phyloP scores from a whole-genome alignment of 495 filamentous ascomycete species.

The Penicillium cataractarum region DNA sequence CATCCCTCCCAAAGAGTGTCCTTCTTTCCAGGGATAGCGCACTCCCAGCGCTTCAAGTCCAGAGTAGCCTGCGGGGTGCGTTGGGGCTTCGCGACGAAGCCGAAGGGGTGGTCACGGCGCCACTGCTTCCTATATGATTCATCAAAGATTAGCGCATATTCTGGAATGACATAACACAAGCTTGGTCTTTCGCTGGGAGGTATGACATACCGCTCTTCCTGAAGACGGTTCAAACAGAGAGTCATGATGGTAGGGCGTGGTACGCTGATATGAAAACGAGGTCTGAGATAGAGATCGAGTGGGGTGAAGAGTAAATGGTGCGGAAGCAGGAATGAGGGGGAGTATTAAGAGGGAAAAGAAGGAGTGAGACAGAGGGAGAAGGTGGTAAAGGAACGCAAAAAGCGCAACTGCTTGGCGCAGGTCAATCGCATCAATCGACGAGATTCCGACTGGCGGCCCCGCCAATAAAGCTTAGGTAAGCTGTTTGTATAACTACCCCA shows the following conservation, averaged over 20 bases:
- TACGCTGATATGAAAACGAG: not conserved
- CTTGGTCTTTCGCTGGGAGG: not conserved
- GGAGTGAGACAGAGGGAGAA: not conserved
- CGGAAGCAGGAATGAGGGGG: not conserved
- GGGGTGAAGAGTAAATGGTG: not conserved
- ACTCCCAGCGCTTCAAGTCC: conserved; percentile 95
- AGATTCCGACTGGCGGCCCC: conserved; percentile 1
- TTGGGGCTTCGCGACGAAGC: conserved; percentile 90
- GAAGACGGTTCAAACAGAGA: conserved; percentile 83
- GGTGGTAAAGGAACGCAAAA: conserved; percentile 1
- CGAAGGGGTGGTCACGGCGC: conserved; percentile 95
- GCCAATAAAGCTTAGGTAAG: conserved; percentile 11
- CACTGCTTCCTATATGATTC: conserved; percentile 77
- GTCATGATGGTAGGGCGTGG: conserved; percentile 61
- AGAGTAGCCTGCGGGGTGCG: conserved; percentile 79
- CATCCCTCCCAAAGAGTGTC: conserved; percentile 97
- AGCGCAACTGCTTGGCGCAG: conserved; percentile 8
- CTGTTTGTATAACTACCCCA: conserved; percentile 17
- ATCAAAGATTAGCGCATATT: conserved; percentile 21
- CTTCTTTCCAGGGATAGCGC: conserved; percentile 91
- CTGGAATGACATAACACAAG: not conserved
- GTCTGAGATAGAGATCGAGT: not conserved
- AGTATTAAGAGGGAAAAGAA: not conserved
- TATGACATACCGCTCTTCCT: conserved; percentile 79
- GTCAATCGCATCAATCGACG: conserved; percentile 3